Percentiles rank a stretch among this genome's conserved stretches.
Conservation (phyloP, 305 asterid species). For the Plantago lanceolata region DNA sequence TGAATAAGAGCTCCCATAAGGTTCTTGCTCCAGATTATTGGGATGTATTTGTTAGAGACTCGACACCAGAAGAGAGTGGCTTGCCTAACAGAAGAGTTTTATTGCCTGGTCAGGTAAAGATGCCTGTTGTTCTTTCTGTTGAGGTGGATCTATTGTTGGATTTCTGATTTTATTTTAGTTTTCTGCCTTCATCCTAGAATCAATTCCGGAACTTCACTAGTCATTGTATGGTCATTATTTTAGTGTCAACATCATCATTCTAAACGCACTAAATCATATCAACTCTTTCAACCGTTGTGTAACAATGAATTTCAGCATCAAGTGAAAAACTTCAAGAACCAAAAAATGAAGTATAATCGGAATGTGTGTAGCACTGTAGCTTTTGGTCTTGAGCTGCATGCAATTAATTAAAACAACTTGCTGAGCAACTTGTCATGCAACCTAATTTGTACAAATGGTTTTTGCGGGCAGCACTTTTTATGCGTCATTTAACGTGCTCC, state of each 20-base stretch:
- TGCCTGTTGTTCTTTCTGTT: slow-evolving; percentile 20
- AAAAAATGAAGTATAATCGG: background rate
- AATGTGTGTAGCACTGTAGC: background rate
- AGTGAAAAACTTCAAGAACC: background rate
- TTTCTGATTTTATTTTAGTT: slow-evolving; percentile 20
- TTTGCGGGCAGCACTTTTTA: too few relatives aligned
- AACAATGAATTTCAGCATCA: background rate
- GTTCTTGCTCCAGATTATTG: slow-evolving; percentile 73
- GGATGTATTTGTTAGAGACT: slow-evolving; percentile 71
- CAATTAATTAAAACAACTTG: background rate
- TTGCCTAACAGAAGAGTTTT: slow-evolving; percentile 48
- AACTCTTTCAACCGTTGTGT: too few relatives aligned
- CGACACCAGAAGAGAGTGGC: slow-evolving; percentile 33
- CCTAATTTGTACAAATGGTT: background rate
- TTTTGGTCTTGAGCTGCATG: background rate
- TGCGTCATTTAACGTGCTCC: too few relatives aligned
- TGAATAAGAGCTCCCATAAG: slow-evolving; percentile 23
- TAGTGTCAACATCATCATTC: background rate
- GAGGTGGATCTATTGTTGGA: background rate
- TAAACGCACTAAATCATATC: background rate
- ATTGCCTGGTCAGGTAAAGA: slow-evolving; percentile 70
- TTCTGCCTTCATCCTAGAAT: background rate
- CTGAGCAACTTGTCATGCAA: background rate
- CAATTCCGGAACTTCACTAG: background rate
- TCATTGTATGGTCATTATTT: background rate